Evolutionary conservation across 306 rosid species (phyloP), one percentile per base, ranked within the genome.

Genomic region (Castanea mollissima): DNA sequence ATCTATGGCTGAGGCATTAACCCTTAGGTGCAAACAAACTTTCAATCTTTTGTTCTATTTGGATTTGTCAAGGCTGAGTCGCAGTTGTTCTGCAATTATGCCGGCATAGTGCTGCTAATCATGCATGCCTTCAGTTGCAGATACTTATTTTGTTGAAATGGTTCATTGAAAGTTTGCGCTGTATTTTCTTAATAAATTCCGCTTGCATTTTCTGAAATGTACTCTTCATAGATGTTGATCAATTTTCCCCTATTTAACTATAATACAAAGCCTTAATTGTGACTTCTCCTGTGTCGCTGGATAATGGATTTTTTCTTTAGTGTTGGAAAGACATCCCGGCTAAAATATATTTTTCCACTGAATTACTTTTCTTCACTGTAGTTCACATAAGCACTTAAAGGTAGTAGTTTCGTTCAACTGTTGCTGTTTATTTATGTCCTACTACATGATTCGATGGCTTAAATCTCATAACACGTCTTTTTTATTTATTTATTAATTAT

Each of bases 401-500:
- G 29, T 55, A 49, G 63, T 44, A 32, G 25, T 82, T 35, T 52
- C 12, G 11, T 35, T 2, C 16, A 31, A 34, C n/a, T 60, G 18
- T 8, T 31, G 51, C 5, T 69, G 16, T 20, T 69, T 11, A 51
- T 58, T 1, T 60, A 12, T 73, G 59, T 56, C 51, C 57, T 35
- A 1, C 31, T 31, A 41, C 38, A 60, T 49, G 71, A 60, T 73
- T 69, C 55, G 15, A 25, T 63, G 81, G 65, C 57, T 58, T 56
- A 16, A 63, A 85, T 79, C 68, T 78, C 31, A 60, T 55, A 8
- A 15, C 55, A 27, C 4, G 6, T 35, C 23, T 49, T 73, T 71
- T 21, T 21, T 0, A 21, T 21, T 69, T 59, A 14, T 4, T 46
- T 7, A 0, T 1, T 35, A 29, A 75, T 85, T 80, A 76, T 82